These are phyloP conservation scores for Harringtonia aguacate DNA, from an alignment of 2,329 filamentous ascomycete species.

Conservation along the genomic window DNA sequence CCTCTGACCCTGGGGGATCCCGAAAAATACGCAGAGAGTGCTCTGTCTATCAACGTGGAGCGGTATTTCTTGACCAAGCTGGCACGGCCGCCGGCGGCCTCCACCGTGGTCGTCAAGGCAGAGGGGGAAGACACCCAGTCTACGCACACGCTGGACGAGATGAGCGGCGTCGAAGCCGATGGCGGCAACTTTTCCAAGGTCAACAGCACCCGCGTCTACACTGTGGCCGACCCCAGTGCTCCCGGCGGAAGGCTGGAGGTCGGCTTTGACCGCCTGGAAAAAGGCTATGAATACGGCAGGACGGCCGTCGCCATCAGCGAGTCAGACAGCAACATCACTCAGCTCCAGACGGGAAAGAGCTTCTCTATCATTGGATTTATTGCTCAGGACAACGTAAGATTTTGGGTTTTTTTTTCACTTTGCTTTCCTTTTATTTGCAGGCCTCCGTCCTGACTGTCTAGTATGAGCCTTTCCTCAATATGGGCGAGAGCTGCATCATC, in stretches of 20 bases:
- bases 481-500: slow-evolving; percentile 72
- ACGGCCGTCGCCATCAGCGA: slow-evolving; percentile 85
- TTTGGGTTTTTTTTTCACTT: background rate
- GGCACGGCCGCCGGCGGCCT: slow-evolving; percentile 64
- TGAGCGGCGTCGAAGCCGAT: slow-evolving; percentile 36
- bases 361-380: slow-evolving; percentile 87
- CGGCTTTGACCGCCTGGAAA: slow-evolving; percentile 72
- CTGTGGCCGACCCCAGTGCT: slow-evolving; percentile 62
- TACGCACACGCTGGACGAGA: slow-evolving; percentile 36
- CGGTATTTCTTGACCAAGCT: slow-evolving; percentile 80
- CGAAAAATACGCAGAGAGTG: slow-evolving; percentile 58
- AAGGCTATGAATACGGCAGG: slow-evolving; percentile 86
- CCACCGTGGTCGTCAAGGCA: slow-evolving; percentile 55
- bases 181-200: slow-evolving; percentile 51
- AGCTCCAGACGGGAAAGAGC: slow-evolving; percentile 62
- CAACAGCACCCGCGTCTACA: slow-evolving; percentile 69
- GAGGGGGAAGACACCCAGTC: slow-evolving; percentile 39
- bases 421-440: too few relatives aligned
- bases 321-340: slow-evolving; percentile 80
- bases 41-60: slow-evolving; percentile 76
- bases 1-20: slow-evolving; percentile 70
- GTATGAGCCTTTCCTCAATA: slow-evolving; percentile 76
- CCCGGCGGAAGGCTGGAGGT: slow-evolving; percentile 76
- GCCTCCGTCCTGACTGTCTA: slow-evolving; percentile 24
- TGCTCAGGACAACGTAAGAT: slow-evolving; percentile 51